Base-by-base conservation (phyloP, 164 flowering plant species). In the Vitis rupestris region DNA sequence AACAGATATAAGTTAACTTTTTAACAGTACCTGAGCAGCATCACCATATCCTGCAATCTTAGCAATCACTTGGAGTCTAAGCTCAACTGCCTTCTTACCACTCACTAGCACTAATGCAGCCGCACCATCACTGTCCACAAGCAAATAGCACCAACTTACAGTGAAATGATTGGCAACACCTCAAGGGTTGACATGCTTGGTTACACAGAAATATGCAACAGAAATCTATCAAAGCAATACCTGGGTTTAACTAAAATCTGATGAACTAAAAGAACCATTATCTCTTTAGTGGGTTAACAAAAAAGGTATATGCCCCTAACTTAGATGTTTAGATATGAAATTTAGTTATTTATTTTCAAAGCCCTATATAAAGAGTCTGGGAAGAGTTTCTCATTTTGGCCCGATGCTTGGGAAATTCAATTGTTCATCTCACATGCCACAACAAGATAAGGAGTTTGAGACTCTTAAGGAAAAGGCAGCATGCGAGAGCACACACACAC, bases 91-190 rank as follows among this genome's bases (percentile, higher is more conserved):
- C 79, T 76, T 92, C 74, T 82, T 85, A 75, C 97, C 98, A 78
- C 98, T 92, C 70, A 92, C 93, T 31, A 94, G 76, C 50, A 94
- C 94, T 66, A 94, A 66, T 47, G 98, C 97, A 65, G 97, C 97
- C 54, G 97, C 97, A 74, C 98, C 98, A 87, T 90, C 96, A 79
- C 93, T 90, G 79, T 63, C 59, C 17, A 74, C 6, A 27, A 67
- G 44, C 44, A 14, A 63, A 67, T 10, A 55, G n/a, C n/a, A 62
- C 27, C 67, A 62, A 19, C 8, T 19, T n/a, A 49, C 44, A 55
- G 14, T 37, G 16, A 68, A n/a, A 16, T 6, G 2, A 31, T 37
- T 37, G 44, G 44, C 44, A 3, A 37, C 7, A 37, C 44, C 44
- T 4, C 44, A 37, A 1, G 44, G 44, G 44, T 37, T 37, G 44